Evolutionary conservation across 257 asterid genomes (phyloP).

Genomic region (Jacaranda copaia): DNA sequence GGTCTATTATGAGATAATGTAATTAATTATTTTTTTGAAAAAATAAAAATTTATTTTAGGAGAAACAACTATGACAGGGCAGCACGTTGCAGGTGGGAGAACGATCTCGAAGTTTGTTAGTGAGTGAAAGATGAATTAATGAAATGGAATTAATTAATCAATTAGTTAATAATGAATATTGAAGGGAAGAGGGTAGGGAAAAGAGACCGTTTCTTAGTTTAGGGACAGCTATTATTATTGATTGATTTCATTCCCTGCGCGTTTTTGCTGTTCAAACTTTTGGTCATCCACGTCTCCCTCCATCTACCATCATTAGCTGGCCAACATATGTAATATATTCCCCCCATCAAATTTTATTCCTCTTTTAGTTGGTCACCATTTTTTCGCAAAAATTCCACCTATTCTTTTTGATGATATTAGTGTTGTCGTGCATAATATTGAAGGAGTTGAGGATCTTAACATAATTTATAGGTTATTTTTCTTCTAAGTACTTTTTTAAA

Average conservation of each 20-base stretch:
- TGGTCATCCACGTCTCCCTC: constrained; percentile 5
- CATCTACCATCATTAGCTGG: background rate
- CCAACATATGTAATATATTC: background rate
- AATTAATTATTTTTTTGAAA: background rate
- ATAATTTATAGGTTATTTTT: no score
- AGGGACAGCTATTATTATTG: background rate
- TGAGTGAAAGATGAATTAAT: background rate
- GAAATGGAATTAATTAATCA: background rate
- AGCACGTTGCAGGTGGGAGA: constrained; percentile 31
- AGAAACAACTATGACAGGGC: constrained; percentile 17
- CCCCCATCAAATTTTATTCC: no score
- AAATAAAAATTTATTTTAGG: background rate
- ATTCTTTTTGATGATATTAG: no score
- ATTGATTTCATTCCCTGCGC: background rate
- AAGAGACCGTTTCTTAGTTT: background rate
- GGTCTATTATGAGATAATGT: background rate
- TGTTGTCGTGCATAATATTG: no score
- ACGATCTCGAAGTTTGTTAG: background rate
- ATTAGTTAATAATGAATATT: background rate
- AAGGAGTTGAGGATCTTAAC: no score
- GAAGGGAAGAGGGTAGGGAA: background rate
- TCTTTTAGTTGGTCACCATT: no score
- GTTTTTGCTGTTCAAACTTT: background rate
- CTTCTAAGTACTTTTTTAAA: no score
- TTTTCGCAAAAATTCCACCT: no score